Evolutionary conservation across 768 basidiomycete genomes (phyloP).

Genomic region (Suillus fuscotomentosus): DNA sequence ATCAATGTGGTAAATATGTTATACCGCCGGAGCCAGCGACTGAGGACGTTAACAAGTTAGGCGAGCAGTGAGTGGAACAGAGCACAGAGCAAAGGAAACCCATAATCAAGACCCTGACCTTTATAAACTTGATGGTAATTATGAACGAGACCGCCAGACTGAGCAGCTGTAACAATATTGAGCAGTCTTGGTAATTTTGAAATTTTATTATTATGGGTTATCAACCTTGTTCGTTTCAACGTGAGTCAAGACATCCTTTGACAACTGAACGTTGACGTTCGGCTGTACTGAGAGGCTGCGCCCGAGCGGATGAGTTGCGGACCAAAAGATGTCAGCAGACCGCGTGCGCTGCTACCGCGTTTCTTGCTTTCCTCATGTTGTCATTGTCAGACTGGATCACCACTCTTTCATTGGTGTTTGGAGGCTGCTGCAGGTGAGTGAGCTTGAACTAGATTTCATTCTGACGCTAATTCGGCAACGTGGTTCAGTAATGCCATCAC

Average conservation of each 20-base stretch:
- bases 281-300: not conserved
- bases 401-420: slow-evolving; percentile 76
- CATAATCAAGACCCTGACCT: not conserved
- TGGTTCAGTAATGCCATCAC: slow-evolving; percentile 72
- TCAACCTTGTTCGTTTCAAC: not conserved
- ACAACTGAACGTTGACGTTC: not conserved
- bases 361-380: slow-evolving; percentile 12
- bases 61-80: not conserved
- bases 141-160: not conserved
- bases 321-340: not conserved
- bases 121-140: slow-evolving; percentile 1
- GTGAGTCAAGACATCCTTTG: not conserved
- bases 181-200: not conserved
- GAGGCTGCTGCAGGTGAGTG: slow-evolving; percentile 81
- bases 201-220: not conserved
- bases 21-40: not conserved
- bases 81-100: not conserved
- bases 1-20: slow-evolving; percentile 9
- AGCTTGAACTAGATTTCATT: slow-evolving; percentile 5
- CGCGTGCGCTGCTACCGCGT: not conserved
- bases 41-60: not conserved
- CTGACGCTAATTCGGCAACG: not conserved
- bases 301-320: not conserved
- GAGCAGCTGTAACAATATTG: not conserved
- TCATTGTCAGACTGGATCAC: slow-evolving; percentile 48